Evolutionary conservation across 148 eudicot species (phyloP), one percentile per base, ranked within the genome.

Genomic region (Amaranthus palmeri): DNA sequence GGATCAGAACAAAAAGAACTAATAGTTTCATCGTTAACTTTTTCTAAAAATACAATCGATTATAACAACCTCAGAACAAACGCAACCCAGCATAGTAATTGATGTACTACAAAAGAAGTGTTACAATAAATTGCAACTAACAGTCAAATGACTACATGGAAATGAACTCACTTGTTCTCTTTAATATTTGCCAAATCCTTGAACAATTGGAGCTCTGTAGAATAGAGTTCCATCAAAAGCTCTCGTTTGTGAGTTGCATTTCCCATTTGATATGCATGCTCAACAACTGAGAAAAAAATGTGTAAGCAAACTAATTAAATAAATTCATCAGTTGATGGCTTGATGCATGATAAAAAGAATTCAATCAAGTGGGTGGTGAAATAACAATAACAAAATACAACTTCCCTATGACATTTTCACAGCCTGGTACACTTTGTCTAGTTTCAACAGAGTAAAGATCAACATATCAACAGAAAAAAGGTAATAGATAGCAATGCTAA

Each of bases 131-230:
- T 17, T 17, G 54, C 5, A n/a, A 46, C 49, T 46, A 10, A 65
- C 40, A 18, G 13, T 44, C 68, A 53, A 9, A n/a, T 74, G 44
- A 50, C 65, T 45, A 53, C 11, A 63, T 8, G 70, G 41, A 42
- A 51, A 14, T 10, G 15, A 70, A 57, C 70, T 79, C 76, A 92
- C 99, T 86, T 86, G 77, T 72, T 88, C 74, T 96, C 97, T 68
- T 88, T 90, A 62, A 83, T 75, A 53, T 86, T 83, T 45, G 82
- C 77, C 80, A 92, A 72, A 80, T 92, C 99, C 78, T 90, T 96
- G 54, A 96, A 96, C 81, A 96, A 76, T 72, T 90, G 93, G 48
- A 96, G 92, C 87, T 96, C 99, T 3, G 97, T 85, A 52, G 97
- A 96, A 73, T 92, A 96, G 53, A 92, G 77, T 82, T 96, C 99